Evolutionary conservation across 768 basidiomycete species (phyloP), one percentile per base, ranked within the genome.

Genomic region (Amanita fuliginea): DNA sequence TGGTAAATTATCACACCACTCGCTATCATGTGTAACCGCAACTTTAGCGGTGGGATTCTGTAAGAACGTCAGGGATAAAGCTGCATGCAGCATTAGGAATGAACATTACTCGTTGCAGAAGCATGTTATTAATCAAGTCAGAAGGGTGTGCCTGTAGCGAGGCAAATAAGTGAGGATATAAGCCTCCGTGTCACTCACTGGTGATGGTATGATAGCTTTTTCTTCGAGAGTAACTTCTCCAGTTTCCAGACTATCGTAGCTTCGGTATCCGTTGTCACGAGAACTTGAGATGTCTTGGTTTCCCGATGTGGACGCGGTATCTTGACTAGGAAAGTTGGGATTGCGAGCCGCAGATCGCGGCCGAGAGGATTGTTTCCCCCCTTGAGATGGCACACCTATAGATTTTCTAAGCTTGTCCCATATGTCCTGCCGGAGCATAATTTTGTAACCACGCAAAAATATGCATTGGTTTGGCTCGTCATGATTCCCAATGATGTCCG

Each of bases 381-480:
- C 24, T 26, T 6, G 41, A 26, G 48, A 40, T 42, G 47, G 24
- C 4, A 21, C 42, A 14, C 13, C 9, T 9, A 32, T 30, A 8
- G 35, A 22, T 22, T 42, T 42, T 6, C 21, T 19, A 1, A 50
- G 16, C 18, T 32, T n/a, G 3, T 41, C 40, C 49, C 49, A 50
- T 32, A 50, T 32, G 10, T 43, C 37, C 33, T 42, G 32, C 22
- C 36, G 42, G n/a, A 51, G 42, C 26, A 36, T 51, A 6, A 44
- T 44, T 45, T 47, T 54, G 50, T 51, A 54, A 10, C 54, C 54
- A 45, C 51, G 54, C 8, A 54, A 21, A 26, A 54, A 54, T 14
- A 54, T 24, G 26, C 44, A 46, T 32, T 54, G 54, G 34, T 54
- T 54, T 16, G 35, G 45, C 16, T 44, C 43, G 8, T 45, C 43